These are phyloP conservation scores for Drechmeria coniospora DNA, from an alignment of 2,329 filamentous ascomycete genomes.

Conservation along the genomic window DNA sequence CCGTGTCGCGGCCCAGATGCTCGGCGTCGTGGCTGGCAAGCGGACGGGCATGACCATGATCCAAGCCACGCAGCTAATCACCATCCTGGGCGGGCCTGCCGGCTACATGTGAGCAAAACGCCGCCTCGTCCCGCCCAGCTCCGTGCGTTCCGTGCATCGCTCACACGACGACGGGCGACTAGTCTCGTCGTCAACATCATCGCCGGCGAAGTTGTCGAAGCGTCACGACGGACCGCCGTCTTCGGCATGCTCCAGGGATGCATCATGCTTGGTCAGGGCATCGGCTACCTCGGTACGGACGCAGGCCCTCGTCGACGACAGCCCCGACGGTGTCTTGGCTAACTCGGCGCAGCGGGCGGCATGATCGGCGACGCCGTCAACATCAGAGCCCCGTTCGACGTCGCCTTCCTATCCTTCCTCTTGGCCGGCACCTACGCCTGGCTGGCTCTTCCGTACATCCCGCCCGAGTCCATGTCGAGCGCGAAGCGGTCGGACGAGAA, in stretches of 20 bases:
- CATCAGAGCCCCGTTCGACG: conserved; percentile 48
- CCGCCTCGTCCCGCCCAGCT: neutral
- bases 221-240: conserved; percentile 43
- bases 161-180: neutral
- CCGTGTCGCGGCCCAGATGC: conserved; percentile 45
- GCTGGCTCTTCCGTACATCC: conserved; percentile 32
- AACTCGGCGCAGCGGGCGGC: conserved; percentile 34
- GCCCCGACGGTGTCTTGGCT: conserved; percentile 2
- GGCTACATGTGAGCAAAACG: conserved; percentile 40
- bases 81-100: conserved; percentile 50
- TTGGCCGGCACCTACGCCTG: conserved; percentile 25
- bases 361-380: conserved; percentile 47
- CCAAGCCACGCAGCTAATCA: conserved; percentile 52
- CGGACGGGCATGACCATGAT: conserved; percentile 49
- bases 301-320: neutral
- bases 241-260: conserved; percentile 51
- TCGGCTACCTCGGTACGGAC: conserved; percentile 42
- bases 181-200: conserved; percentile 52
- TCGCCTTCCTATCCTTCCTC: conserved; percentile 43
- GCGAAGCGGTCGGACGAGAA: conserved; percentile 13
- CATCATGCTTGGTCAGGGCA: conserved; percentile 50
- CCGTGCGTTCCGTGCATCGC: neutral
- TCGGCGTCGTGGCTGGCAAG: conserved; percentile 49
- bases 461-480: conserved; percentile 22
- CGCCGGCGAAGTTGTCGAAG: conserved; percentile 47